A percentile compares a stretch with the other conserved stretches of the same genome.
phyloP scores from a whole-genome alignment of 2,329 filamentous ascomycete species.

The Claviceps arundinis region DNA sequence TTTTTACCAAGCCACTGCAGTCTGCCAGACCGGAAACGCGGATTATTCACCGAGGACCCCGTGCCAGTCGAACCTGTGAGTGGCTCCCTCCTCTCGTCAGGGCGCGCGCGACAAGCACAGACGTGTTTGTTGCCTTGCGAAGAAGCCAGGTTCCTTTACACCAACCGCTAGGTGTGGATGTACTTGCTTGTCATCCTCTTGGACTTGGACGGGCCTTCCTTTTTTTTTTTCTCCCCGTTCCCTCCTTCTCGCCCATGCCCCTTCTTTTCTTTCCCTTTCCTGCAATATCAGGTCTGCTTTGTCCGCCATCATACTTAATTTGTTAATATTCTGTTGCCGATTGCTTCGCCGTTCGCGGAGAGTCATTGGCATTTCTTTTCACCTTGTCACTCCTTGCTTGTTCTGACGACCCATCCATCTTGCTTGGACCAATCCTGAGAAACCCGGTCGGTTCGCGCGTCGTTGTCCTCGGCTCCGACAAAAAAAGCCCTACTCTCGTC shows the following conservation, averaged over 20 bases:
- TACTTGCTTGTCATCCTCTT: slow-evolving; percentile 3
- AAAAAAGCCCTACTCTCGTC: slow-evolving; percentile 4
- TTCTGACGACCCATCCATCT: slow-evolving; percentile 1
- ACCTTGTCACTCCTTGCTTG: slow-evolving; percentile 25
- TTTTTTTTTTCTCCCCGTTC: slow-evolving; percentile 5
- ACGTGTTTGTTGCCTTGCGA: not conserved
- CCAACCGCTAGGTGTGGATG: not conserved
- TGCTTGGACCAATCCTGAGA: not conserved
- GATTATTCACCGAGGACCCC: slow-evolving; percentile 3
- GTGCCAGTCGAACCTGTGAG: not conserved
- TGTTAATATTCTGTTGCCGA: not conserved
- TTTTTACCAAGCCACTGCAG: slow-evolving; percentile 13
- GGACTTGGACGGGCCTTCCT: not conserved
- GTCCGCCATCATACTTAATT: slow-evolving; percentile 7
- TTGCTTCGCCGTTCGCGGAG: not conserved
- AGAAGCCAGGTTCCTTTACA: not conserved
- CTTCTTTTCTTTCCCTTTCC: slow-evolving; percentile 9
- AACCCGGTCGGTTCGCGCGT: not conserved
- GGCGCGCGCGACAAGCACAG: not conserved
- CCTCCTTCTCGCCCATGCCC: slow-evolving; percentile 8
- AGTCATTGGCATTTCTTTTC: slow-evolving; percentile 2
- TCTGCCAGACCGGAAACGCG: slow-evolving; percentile 8
- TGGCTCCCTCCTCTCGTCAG: not conserved
- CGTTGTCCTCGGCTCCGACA: not conserved
- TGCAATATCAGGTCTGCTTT: slow-evolving; percentile 11